These are phyloP conservation scores for Sporisorium sorghi DNA, from an alignment of 1,284 basidiomycete genomes.

Conservation along the genomic window DNA sequence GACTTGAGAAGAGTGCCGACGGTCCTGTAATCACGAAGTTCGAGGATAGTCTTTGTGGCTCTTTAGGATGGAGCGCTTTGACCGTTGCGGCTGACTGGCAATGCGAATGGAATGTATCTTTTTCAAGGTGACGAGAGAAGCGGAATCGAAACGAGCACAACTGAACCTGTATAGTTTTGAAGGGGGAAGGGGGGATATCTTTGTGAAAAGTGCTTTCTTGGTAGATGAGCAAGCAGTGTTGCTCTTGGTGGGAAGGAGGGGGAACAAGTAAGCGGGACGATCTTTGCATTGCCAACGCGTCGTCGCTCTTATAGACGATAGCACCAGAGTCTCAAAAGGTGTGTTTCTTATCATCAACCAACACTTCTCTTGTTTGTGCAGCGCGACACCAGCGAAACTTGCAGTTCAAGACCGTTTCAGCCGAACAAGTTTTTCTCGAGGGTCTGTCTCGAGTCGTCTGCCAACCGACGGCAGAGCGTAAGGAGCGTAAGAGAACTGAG, in stretches of 20 bases:
- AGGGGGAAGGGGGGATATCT: background rate
- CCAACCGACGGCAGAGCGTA: too few species aligned
- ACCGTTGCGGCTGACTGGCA: background rate
- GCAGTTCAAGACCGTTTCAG: background rate
- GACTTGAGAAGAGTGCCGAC: background rate
- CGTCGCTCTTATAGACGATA: background rate
- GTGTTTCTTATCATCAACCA: conserved; percentile 1
- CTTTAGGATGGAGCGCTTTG: background rate
- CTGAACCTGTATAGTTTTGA: background rate
- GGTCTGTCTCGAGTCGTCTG: too few species aligned
- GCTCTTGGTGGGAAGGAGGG: background rate
- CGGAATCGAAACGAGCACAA: background rate
- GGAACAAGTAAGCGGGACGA: background rate
- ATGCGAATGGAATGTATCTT: background rate
- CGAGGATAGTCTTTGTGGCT: background rate
- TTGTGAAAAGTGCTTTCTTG: background rate
- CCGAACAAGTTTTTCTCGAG: background rate
- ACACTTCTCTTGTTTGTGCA: too few species aligned
- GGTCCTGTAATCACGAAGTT: background rate
- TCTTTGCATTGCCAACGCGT: background rate
- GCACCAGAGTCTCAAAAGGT: too few species aligned
- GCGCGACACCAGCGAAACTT: too few species aligned
- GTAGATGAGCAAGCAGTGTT: background rate
- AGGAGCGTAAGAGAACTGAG: too few species aligned
- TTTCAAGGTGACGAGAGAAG: background rate